Evolutionary conservation across 2,329 filamentous ascomycete genomes (phyloP).

Genomic region (Sclerotinia sclerotiorum): DNA sequence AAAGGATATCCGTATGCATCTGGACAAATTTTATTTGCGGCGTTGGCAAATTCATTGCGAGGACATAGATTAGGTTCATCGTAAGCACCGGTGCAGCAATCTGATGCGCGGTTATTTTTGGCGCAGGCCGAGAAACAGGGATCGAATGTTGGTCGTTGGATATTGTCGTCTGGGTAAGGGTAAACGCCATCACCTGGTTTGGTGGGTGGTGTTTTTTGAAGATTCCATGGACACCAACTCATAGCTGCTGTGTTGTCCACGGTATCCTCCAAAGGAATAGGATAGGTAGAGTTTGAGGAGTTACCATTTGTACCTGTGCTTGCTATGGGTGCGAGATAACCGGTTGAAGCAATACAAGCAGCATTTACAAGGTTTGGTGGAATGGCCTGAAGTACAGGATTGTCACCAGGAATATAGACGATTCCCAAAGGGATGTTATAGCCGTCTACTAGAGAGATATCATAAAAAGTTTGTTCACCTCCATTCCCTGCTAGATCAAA

Average conservation of each 20-base stretch:
- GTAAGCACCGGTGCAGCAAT: slow-evolving; percentile 75
- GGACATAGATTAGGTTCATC: slow-evolving; percentile 62
- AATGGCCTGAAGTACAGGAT: slow-evolving; percentile 59
- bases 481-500: slow-evolving; percentile 72
- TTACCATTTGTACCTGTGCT: slow-evolving; percentile 50
- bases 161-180: slow-evolving; percentile 74
- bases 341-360: slow-evolving; percentile 71
- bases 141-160: slow-evolving; percentile 69
- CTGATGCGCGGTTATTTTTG: slow-evolving; percentile 62
- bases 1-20: slow-evolving; percentile 81
- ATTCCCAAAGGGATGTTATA: slow-evolving; percentile 76
- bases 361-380: slow-evolving; percentile 76
- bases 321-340: slow-evolving; percentile 56
- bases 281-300: slow-evolving; percentile 64
- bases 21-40: slow-evolving; percentile 74
- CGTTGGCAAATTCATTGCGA: slow-evolving; percentile 65
- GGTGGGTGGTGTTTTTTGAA: slow-evolving; percentile 65
- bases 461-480: slow-evolving; percentile 70
- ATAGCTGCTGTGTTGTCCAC: slow-evolving; percentile 58
- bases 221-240: slow-evolving; percentile 78
- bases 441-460: slow-evolving; percentile 81
- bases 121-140: slow-evolving; percentile 78
- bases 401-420: slow-evolving; percentile 59
- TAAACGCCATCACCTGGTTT: slow-evolving; percentile 76
- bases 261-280: slow-evolving; percentile 64